phyloP scores from a whole-genome alignment of 2,329 filamentous ascomycete genomes.

The Ceratocystis huliohia region DNA sequence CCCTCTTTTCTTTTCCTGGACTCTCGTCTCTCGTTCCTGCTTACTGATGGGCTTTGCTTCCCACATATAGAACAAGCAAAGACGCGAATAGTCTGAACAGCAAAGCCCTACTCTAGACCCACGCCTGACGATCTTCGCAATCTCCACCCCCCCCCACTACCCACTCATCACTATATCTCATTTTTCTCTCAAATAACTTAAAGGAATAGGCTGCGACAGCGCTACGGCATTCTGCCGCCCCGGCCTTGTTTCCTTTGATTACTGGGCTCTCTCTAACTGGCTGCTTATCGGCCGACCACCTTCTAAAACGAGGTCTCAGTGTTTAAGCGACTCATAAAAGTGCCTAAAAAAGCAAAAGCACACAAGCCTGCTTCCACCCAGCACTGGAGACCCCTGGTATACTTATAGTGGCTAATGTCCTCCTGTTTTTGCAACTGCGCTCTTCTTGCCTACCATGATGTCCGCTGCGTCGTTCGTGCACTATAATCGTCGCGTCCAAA shows the following conservation, averaged over 20 bases:
- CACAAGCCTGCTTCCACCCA: constrained; percentile 2
- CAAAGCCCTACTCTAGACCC: not conserved
- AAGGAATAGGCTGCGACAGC: constrained; percentile 11
- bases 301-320: constrained; percentile 13
- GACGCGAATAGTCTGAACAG: no score
- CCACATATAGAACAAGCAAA: not conserved
- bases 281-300: constrained; percentile 14
- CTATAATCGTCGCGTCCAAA: constrained; percentile 15
- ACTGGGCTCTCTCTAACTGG: not conserved
- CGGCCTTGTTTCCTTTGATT: constrained; percentile 1
- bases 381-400: constrained; percentile 5
- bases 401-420: constrained; percentile 19
- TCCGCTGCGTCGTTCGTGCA: constrained; percentile 23
- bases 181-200: not conserved
- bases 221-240: constrained; percentile 16
- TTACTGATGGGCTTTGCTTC: not conserved
- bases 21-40: not conserved
- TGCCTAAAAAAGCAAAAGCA: constrained; percentile 9
- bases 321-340: constrained; percentile 8
- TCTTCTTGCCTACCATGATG: constrained; percentile 22
- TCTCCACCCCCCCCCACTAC: not conserved
- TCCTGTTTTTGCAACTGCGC: not conserved
- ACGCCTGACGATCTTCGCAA: not conserved
- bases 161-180: not conserved
- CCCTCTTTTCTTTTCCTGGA: not conserved